Base-by-base conservation (phyloP, 2,329 filamentous ascomycete species). In the Alternaria consortialis region DNA sequence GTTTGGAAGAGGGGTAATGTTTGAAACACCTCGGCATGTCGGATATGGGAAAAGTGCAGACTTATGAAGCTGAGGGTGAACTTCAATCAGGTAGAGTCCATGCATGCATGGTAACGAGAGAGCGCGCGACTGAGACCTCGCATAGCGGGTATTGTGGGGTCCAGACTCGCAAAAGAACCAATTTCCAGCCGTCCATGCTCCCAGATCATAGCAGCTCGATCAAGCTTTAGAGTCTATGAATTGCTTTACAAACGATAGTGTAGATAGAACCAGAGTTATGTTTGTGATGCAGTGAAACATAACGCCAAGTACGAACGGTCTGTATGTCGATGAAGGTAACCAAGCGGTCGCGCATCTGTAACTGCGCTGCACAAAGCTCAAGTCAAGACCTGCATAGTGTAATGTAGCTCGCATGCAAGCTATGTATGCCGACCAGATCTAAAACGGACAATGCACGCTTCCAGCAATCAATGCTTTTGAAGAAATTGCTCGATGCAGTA, bases 361-460 rank as follows among this genome's bases (percentile, higher is more conserved):
- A 42, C 39, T 3, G 39, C 12, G 39, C 39, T 11, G 12, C 20
- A 42, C 11, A 15, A 13, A 25, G 8, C 20, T 42, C 20, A 8
- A 42, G 25, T 15, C 20, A 42, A 42, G 39, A 15, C 5, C 39
- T 25, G 39, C 39, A 42, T 42, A 42, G 25, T 25, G 20, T 9
- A 25, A 25, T 7, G 20, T 42, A 42, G 39, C 39, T 25, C 12
- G 39, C 20, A 42, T 42, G 39, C 39, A 25, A 42, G 20, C 39
- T 25, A 25, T 42, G 20, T 15, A 36, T 50, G 32, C 20, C 32
- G 46, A 50, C 46, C 46, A 50, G 15, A 50, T 50, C 50, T 23
- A 52, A 52, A 52, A 17, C 34, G 50, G 50, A 52, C 50, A 52
- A 52, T 52, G 50, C 50, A 23, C 36, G 36, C 25, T 29, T 29